Evolutionary conservation across 345 rosid species (phyloP), one percentile per base, ranked within the genome.

Genomic region (Brassica napus): DNA sequence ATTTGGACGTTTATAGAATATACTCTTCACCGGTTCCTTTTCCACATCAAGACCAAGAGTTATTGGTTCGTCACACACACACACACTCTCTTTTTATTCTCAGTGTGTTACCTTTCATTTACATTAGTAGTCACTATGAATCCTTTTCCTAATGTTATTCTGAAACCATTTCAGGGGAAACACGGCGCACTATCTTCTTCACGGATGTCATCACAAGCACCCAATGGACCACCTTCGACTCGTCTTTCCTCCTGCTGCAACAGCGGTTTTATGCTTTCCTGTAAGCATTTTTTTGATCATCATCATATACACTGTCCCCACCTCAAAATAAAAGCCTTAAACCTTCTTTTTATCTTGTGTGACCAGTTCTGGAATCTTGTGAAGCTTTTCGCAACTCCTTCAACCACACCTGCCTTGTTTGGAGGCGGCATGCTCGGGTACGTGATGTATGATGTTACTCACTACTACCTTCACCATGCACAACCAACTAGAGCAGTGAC

Each of bases 201-300:
- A 94, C 66, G 98, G 98, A 67, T 92, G 94, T 83, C 98, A 94
- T 83, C 97, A 94, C 81, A 94, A 94, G 85, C 97, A 94, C 89
- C 98, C 98, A 14, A 92, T 90, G 97, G 97, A 94, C 86, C 86
- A 86, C 74, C 86, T 92, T 58, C 86, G 98, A 18, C 98, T 94
- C 39, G 97, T 94, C 79, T 92, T 94, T 66, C 97, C 98, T 65
- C 98, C 98, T 11, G 86, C 91, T 4, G 94, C 93, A 47, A 84
- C 96, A 23, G 94, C 97, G 54, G 77, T 94, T 60, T 82, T 94
- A 10, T 84, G 79, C 71, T 23, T 90, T 68, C 92, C 89, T 0
- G 98, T 92, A 86, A 71, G 91, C 79, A 55, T 16, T 60, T 86
- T 86, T 35, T 39, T 39, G 12, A 39, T 0, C 60, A 23, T 12